Evolutionary conservation across 1,284 basidiomycete species (phyloP).

Genomic region (Ustilago tritici): DNA sequence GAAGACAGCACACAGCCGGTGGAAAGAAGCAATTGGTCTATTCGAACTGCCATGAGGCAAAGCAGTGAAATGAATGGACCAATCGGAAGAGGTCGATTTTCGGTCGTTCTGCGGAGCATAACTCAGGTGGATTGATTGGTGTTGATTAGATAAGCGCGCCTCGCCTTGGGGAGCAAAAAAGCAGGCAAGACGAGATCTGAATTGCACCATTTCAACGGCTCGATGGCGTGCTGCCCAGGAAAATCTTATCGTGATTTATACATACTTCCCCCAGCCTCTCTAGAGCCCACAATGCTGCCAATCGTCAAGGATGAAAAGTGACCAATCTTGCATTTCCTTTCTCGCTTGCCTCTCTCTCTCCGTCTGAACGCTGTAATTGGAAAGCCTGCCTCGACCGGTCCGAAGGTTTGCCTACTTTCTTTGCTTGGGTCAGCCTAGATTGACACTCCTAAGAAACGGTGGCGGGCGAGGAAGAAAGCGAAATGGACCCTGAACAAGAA

Average conservation of each 20-base stretch:
- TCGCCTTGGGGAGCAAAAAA: constrained; percentile 3
- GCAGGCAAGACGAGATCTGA: constrained; percentile 23
- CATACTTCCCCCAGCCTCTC: constrained; percentile 18
- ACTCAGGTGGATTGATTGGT: background rate
- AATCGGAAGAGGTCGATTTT: constrained; percentile 31
- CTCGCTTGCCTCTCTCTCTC: background rate
- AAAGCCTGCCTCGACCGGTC: constrained; percentile 25
- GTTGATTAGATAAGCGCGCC: constrained; percentile 28
- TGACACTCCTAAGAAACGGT: constrained; percentile 14
- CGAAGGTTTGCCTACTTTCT: constrained; percentile 2
- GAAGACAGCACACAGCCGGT: no score
- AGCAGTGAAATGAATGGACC: background rate
- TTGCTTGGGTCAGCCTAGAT: constrained; percentile 22
- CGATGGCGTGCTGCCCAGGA: constrained; percentile 43
- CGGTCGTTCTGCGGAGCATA: constrained; percentile 8
- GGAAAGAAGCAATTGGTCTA: no score
- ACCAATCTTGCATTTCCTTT: background rate
- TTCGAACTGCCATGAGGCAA: no score
- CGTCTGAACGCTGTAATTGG: background rate
- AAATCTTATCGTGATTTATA: constrained; percentile 11
- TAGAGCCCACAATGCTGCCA: constrained; percentile 26
- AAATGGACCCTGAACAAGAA: constrained; percentile 33
- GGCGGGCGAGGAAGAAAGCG: constrained; percentile 1
- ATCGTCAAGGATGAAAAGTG: constrained; percentile 12
- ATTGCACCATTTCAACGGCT: constrained; percentile 29